Percentiles rank a stretch among this genome's conserved stretches.
Conservation (phyloP, 1,284 basidiomycete species). For the Kwoniella shivajii region DNA sequence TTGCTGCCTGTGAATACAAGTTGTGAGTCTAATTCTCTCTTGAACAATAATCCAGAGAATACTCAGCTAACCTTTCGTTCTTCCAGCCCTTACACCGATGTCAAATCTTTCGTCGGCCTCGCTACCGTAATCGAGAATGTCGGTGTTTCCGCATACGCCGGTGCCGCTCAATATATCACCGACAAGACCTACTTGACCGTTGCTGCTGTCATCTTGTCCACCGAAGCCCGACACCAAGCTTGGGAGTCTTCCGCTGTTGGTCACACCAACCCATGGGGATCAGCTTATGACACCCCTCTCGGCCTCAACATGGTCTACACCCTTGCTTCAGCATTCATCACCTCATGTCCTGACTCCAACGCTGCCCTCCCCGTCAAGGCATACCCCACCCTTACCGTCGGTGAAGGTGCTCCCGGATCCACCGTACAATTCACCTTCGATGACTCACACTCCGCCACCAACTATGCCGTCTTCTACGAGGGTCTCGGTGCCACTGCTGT, state of each 20-base stretch:
- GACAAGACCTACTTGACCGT: constrained; percentile 60
- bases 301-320: constrained; percentile 55
- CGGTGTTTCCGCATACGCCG: constrained; percentile 61
- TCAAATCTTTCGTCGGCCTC: constrained; percentile 55
- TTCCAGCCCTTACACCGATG: constrained; percentile 57
- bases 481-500: constrained; percentile 29
- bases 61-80: constrained; percentile 1
- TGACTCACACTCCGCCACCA: constrained; percentile 19
- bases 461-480: constrained; percentile 36
- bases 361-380: constrained; percentile 55
- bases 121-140: constrained; percentile 68
- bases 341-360: constrained; percentile 49
- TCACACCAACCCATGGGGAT: constrained; percentile 59
- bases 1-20: constrained; percentile 54
- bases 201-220: constrained; percentile 43
- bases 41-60: neutral
- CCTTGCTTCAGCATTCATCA: constrained; percentile 46
- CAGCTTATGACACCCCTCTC: constrained; percentile 60
- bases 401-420: constrained; percentile 29
- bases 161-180: constrained; percentile 37
- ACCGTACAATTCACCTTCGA: constrained; percentile 40
- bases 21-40: constrained; percentile 22
- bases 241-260: constrained; percentile 56
- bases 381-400: constrained; percentile 53
- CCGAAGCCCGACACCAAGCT: constrained; percentile 75